Percentiles rank a stretch among this genome's conserved stretches.
phyloP scores from a whole-genome alignment of 2,329 filamentous ascomycete genomes.

The Aphanocladium album region DNA sequence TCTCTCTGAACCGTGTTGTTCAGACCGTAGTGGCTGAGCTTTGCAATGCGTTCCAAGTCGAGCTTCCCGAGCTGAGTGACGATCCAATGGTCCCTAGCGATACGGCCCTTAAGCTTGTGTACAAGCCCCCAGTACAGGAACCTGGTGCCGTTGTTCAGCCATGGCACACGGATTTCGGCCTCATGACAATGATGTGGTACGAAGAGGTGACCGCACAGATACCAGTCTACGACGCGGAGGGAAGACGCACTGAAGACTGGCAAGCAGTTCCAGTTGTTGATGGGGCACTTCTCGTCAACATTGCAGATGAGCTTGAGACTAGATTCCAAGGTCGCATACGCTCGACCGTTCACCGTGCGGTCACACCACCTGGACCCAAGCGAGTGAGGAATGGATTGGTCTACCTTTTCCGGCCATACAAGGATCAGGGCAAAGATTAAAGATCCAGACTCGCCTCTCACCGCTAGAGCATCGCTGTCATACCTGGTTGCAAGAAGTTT shows the following conservation, averaged over 20 bases:
- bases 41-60: neutral
- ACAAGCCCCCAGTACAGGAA: constrained; percentile 7
- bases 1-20: neutral
- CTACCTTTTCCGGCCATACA: constrained; percentile 6
- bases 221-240: neutral
- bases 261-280: neutral
- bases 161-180: constrained; percentile 6
- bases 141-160: constrained; percentile 1
- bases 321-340: neutral
- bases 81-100: constrained; percentile 1
- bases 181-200: constrained; percentile 8
- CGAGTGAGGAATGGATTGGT: neutral
- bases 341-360: constrained; percentile 2
- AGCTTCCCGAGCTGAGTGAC: constrained; percentile 2
- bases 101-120: constrained; percentile 9
- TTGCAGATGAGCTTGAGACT: neutral
- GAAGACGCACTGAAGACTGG: neutral
- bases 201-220: constrained; percentile 4
- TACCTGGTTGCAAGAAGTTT: too few relatives aligned
- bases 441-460: too few relatives aligned
- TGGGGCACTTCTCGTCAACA: constrained; percentile 5
- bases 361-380: neutral
- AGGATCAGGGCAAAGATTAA: neutral
- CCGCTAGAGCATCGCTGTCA: too few relatives aligned
- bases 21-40: constrained; percentile 1